Base-by-base conservation (phyloP, 345 rosid species). In the Salix exigua region DNA sequence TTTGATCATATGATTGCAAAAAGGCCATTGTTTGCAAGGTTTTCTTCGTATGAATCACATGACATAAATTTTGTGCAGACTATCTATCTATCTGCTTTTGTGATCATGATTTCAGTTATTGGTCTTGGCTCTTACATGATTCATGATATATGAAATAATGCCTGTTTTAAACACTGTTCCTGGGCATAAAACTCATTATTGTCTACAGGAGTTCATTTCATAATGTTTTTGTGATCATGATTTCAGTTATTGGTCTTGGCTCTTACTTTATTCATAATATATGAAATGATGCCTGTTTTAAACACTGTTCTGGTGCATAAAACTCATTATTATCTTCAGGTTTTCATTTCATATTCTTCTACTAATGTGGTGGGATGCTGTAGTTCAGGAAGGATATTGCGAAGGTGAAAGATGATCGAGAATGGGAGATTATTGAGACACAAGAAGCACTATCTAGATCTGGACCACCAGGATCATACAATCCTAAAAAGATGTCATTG, bases 401-500 rank as follows among this genome's bases (percentile, higher is more conserved):
- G 31, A 92, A 89, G 86, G 96, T 92, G 79, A 89, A 89, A 83
- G 96, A 93, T 40, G 97, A 92, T 33, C 88, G 89, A 67, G 98
- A 92, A 86, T 96, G 98, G 97, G 94, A 96, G 75, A 89, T 96
- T 25, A 88, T 87, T 21, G 94, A 96, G 89, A 86, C 91, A 23
- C 86, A 88, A 80, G 91, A 87, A 64, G 96, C 94, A 7, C 80
- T 96, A 72, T 92, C 96, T 19, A 91, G 90, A 84, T 88, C 92
- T 18, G 97, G 99, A 73, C 94, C 96, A 18, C 33, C 86, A 1
- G 88, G 86, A 74, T 89, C 92, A 69, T 93, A 93, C 82, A 89
- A 89, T 73, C 98, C 97, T 0, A 93, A 89, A 81, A 88, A 88
- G 66, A 88, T 88, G 68, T 88, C 94, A 68, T 35, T 96, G 71